Percentiles rank a stretch among this genome's conserved stretches.
These are phyloP conservation scores for Leishmania major DNA, from an alignment of 208 protist species.

Conservation along the genomic window DNA sequence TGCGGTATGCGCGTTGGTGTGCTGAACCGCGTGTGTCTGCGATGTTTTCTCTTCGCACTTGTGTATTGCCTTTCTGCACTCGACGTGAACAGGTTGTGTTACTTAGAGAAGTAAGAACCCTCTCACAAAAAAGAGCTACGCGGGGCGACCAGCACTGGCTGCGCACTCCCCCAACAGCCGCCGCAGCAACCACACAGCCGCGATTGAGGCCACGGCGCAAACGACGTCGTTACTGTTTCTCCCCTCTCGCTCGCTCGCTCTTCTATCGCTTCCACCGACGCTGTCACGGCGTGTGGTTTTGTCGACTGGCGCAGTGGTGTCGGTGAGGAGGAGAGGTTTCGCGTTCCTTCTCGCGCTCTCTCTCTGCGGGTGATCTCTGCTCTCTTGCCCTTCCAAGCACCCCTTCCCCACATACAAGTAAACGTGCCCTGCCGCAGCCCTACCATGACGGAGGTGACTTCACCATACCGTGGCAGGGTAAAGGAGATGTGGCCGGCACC, in stretches of 20 bases:
- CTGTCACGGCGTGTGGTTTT: neutral
- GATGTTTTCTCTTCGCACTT: neutral
- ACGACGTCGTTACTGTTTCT: neutral
- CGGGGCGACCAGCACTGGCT: neutral
- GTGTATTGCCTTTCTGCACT: neutral
- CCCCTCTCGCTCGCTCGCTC: neutral
- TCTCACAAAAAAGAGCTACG: neutral
- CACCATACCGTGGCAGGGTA: neutral
- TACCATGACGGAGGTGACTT: slow-evolving; percentile 30
- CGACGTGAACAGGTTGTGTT: neutral
- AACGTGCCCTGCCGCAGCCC: neutral
- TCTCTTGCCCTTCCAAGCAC: neutral
- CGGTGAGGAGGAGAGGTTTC: neutral
- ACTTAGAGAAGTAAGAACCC: neutral
- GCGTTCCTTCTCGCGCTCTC: neutral
- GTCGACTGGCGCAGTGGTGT: neutral
- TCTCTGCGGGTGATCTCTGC: neutral
- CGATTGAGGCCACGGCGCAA: neutral
- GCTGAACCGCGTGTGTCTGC: neutral
- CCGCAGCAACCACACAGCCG: neutral
- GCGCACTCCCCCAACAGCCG: neutral
- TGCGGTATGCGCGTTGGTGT: neutral
- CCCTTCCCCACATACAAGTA: neutral
- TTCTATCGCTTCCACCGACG: neutral
- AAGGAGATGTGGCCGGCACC: slow-evolving; percentile 11